Evolutionary conservation across 2,329 filamentous ascomycete genomes (phyloP).

Genomic region (Epicoccum nigrum): DNA sequence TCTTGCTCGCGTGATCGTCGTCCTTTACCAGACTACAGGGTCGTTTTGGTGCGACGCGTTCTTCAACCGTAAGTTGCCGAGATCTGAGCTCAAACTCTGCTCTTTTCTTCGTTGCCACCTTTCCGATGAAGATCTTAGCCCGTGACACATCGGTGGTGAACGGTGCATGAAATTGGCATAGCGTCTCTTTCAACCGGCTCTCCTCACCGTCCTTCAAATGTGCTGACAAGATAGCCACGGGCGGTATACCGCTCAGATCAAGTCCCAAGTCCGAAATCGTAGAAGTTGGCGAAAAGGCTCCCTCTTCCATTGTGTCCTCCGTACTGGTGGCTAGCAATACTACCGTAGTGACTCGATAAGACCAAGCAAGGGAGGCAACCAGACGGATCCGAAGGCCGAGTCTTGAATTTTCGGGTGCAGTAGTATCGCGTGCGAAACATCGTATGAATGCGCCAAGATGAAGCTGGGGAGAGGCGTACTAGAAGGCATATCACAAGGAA

Average conservation of each 20-base stretch:
- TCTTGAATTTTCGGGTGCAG: conserved; percentile 24
- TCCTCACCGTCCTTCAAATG: conserved; percentile 70
- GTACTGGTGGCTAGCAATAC: conserved; percentile 20
- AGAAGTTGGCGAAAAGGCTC: conserved; percentile 25
- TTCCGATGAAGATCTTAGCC: conserved; percentile 76
- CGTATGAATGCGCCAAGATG: conserved; percentile 15
- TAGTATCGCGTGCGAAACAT: conserved; percentile 26
- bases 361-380: conserved; percentile 38
- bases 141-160: conserved; percentile 75
- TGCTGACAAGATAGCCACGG: conserved; percentile 74
- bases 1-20: conserved; percentile 25
- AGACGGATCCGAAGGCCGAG: conserved; percentile 32
- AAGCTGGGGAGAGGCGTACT: conserved; percentile 8
- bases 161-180: conserved; percentile 60
- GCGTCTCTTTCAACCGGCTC: conserved; percentile 67
- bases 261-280: conserved; percentile 25
- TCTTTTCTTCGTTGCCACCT: conserved; percentile 70
- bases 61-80: conserved; percentile 65
- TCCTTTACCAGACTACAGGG: conserved; percentile 21
- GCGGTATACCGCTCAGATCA: conserved; percentile 59
- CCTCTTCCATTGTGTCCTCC: conserved; percentile 25
- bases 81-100: conserved; percentile 79
- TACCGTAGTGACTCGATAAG: conserved; percentile 31
- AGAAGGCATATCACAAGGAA: not conserved
- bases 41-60: conserved; percentile 44